Conservation (phyloP, 257 asterid species). For the Solanum clarkiae region DNA sequence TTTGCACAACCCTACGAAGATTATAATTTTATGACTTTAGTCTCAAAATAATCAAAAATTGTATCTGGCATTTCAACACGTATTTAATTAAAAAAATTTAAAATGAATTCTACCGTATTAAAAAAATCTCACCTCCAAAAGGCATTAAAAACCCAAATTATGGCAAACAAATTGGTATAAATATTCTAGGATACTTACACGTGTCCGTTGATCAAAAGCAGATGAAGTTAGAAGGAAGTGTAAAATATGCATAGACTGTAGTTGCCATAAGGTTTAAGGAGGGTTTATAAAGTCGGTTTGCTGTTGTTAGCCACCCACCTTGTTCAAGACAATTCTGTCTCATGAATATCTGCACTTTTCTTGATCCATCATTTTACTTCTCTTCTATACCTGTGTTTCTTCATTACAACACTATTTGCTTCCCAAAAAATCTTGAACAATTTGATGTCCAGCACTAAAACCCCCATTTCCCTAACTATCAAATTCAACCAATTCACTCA, state of each 20-base stretch:
- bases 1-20: too few species aligned
- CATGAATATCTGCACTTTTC: background rate
- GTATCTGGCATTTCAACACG: background rate
- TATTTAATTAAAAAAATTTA: background rate
- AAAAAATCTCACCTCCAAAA: background rate
- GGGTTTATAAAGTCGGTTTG: conserved; percentile 39
- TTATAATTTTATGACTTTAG: too few species aligned
- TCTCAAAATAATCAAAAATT: background rate
- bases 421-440: background rate
- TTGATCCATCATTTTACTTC: background rate
- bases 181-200: background rate
- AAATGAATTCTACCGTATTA: background rate
- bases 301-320: background rate
- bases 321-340: background rate
- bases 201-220: background rate
- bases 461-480: conserved; percentile 21
- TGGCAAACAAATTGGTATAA: background rate
- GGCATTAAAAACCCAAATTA: background rate
- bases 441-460: conserved; percentile 49
- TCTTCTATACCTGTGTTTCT: background rate
- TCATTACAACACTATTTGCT: background rate
- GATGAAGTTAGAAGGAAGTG: background rate
- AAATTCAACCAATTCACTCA: conserved; percentile 17
- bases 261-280: conserved; percentile 36
- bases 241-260: background rate